phyloP scores from a whole-genome alignment of 2,329 filamentous ascomycete genomes.

The Arthroderma sp. region DNA sequence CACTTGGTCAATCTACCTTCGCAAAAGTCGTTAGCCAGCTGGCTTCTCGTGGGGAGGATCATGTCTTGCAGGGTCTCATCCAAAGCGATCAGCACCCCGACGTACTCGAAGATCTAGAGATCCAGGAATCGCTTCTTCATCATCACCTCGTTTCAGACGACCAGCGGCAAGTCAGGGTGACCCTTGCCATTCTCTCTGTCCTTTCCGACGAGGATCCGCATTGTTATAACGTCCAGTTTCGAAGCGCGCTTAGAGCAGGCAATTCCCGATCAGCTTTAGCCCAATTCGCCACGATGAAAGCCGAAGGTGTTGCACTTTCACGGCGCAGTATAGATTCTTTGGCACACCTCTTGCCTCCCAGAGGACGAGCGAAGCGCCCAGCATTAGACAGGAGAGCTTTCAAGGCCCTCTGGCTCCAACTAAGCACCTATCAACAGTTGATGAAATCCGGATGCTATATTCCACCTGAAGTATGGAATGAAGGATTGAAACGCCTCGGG shows the following conservation, averaged over 20 bases:
- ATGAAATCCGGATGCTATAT: constrained; percentile 33
- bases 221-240: constrained; percentile 27
- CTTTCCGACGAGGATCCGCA: constrained; percentile 19
- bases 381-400: constrained; percentile 17
- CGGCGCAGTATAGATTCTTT: constrained; percentile 33
- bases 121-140: constrained; percentile 43
- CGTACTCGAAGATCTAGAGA: constrained; percentile 41
- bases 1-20: constrained; percentile 50
- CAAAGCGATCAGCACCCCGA: constrained; percentile 53
- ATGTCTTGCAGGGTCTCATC: constrained; percentile 39
- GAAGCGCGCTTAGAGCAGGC: constrained; percentile 22
- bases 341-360: constrained; percentile 22
- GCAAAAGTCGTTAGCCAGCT: constrained; percentile 52
- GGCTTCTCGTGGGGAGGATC: constrained; percentile 42
- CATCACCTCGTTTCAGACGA: constrained; percentile 40
- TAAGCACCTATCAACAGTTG: constrained; percentile 36
- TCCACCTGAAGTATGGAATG: constrained; percentile 38
- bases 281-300: constrained; percentile 38
- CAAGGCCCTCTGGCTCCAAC: constrained; percentile 31
- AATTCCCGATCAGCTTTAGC: constrained; percentile 20
- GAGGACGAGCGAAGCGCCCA: constrained; percentile 16
- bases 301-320: constrained; percentile 30
- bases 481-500: constrained; percentile 47
- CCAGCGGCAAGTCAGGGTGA: constrained; percentile 40
- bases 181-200: constrained; percentile 40